Evolutionary conservation across 352 stramenopile genomes (phyloP), one percentile per base, ranked within the genome.

Genomic region (Phytophthora brassicae): DNA sequence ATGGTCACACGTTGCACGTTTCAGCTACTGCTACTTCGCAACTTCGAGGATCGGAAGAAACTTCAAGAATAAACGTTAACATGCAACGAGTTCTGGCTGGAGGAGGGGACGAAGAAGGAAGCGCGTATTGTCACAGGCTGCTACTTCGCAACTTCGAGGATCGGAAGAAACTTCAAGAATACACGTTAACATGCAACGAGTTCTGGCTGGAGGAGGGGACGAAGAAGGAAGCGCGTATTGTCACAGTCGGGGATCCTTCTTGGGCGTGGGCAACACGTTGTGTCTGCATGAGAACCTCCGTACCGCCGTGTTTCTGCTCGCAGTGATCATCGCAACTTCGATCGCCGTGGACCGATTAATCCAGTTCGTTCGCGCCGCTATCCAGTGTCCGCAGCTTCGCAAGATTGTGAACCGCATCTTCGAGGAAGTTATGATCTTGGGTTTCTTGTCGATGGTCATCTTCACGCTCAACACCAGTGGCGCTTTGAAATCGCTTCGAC

Each of bases 361-460:
- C 51, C 62, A 81, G 33, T 64, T 52, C 26, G 60, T 83, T 47
- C 84, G 80, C 29, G 68, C 59, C 8, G 61, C 61, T 36, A 90
- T 95, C 56, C 62, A 74, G 38, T 95, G 86, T 48, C 84, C 86
- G 26, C 86, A 95, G 58, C 79, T 95, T 44, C 73, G 75, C 46
- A 84, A 81, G 55, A 92, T 95, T 53, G 84, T 93, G 23, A 84
- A 92, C 68, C 84, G 86, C 41, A 84, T 95, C 43, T 94, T 95
- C 62, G 82, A 95, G 54, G 86, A 95, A 51, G 72, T 95, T 22
- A 92, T 94, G 84, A 89, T 93, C 71, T 77, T 95, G 75, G 86
- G 86, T 35, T 93, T 95, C 57, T 77, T 95, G 41, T 93, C 84
- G 8, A 92, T 95, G 83, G 67, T 92, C 44, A 95, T 95, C 65